Evolutionary conservation across 164 flowering plant species (phyloP), one percentile per base, ranked within the genome.

Genomic region (Liquidambar formosana): DNA sequence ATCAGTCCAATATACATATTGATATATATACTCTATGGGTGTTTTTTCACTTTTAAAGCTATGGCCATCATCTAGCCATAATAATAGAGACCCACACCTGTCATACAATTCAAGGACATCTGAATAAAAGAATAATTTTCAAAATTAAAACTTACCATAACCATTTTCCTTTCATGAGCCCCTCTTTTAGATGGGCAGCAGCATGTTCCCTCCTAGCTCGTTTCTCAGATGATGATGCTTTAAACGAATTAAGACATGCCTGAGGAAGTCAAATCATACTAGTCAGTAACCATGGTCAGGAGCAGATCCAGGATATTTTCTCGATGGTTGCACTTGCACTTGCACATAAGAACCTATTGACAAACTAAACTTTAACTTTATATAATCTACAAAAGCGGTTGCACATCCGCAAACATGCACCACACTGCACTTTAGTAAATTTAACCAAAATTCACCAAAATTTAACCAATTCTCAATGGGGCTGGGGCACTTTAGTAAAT

Each of bases 131-230:
- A 9, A 43, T 0, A 11, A 66, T 10, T 10, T 70, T 76, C 16
- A 61, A 57, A 15, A 51, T 9, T 19, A 10, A 65, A 70, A 56
- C 93, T 70, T 77, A 96, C 99, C 98, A 95, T 66, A 85, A 68
- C 94, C 94, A 95, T 77, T 87, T 91, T 64, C 99, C 98, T 73
- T 77, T 75, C 73, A 70, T 72, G 53, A 96, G 86, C 41, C 87
- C 86, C 67, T 90, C 95, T 74, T 73, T 85, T 47, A 96, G 68
- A 81, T 75, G 81, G 28, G 56, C 76, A 33, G 83, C 81, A 61
- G 84, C 81, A 82, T 74, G 71, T 74, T 88, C 97, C 78, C 75
- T 87, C 79, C 77, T 90, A 19, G 74, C 67, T 70, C 97, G 78
- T 76, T 96, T 96, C 63, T 71, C 88, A 46, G 82, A 41, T 49